Percentiles rank a stretch among this genome's conserved stretches.
These are phyloP conservation scores for Dalechampia spathulata DNA, from an alignment of 441 rosid genomes.

Conservation along the genomic window DNA sequence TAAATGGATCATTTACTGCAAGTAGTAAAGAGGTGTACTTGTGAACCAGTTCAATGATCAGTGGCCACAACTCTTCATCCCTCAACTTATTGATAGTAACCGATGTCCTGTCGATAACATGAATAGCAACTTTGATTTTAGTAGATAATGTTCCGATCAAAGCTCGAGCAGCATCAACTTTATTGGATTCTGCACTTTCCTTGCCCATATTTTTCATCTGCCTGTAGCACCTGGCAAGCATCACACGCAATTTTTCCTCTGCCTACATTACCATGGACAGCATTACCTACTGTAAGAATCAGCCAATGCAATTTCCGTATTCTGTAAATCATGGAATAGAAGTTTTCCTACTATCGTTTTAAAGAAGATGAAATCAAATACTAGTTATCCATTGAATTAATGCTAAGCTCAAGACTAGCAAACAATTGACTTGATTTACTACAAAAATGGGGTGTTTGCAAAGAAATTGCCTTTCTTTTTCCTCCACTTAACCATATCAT, in stretches of 20 bases:
- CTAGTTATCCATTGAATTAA: too few species aligned
- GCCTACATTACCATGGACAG: conserved; percentile 56
- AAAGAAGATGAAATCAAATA: neutral
- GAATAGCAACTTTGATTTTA: conserved; percentile 74
- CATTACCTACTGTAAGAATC: too few species aligned
- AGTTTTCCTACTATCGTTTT: neutral
- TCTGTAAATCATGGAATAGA: neutral
- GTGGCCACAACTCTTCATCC: conserved; percentile 92
- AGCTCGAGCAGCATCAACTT: conserved; percentile 40
- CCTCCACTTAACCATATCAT: neutral
- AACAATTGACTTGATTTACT: too few species aligned
- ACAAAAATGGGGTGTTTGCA: neutral
- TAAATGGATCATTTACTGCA: neutral
- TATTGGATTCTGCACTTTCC: conserved; percentile 50
- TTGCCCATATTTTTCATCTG: conserved; percentile 59
- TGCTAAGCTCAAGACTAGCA: too few species aligned
- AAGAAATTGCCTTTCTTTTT: neutral
- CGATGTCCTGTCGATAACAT: conserved; percentile 73
- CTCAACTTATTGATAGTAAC: conserved; percentile 64
- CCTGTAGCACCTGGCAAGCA: conserved; percentile 50
- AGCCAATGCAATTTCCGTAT: too few species aligned
- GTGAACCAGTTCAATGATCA: conserved; percentile 52
- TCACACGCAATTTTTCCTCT: conserved; percentile 71
- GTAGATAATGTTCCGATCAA: conserved; percentile 48
- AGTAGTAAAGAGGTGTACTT: conserved; percentile 39